phyloP scores from a whole-genome alignment of 441 rosid species.

The Hypseocharis bilobata region DNA sequence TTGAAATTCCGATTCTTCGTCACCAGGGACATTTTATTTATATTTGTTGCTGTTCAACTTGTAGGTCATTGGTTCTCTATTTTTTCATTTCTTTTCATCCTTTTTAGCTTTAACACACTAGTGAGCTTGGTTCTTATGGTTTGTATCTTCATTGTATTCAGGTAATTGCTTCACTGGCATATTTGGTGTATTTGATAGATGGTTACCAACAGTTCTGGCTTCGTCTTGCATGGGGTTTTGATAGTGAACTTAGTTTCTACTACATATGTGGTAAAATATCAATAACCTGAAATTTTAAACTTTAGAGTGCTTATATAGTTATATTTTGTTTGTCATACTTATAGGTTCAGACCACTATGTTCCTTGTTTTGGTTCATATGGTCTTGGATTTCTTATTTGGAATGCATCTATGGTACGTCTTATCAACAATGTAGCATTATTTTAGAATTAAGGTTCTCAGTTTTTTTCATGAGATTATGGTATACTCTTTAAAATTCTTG shows the following conservation, averaged over 20 bases:
- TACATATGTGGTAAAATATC: conserved; percentile 81
- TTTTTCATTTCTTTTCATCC: background rate
- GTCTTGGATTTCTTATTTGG: background rate
- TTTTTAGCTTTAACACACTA: background rate
- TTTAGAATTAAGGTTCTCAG: background rate
- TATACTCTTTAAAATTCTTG: no score
- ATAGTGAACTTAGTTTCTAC: conserved; percentile 73
- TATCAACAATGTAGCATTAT: background rate
- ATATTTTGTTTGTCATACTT: conserved; percentile 10
- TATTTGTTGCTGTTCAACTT: conserved; percentile 84
- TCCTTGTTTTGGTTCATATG: background rate
- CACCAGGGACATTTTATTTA: conserved; percentile 84
- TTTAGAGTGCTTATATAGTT: conserved; percentile 7
- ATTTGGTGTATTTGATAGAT: conserved; percentile 75
- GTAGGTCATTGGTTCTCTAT: conserved; percentile 36
- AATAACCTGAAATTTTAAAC: conserved; percentile 17
- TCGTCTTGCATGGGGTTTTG: conserved; percentile 87
- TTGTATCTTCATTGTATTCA: conserved; percentile 27
- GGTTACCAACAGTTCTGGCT: conserved; percentile 70
- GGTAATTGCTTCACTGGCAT: conserved; percentile 88
- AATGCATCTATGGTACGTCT: background rate
- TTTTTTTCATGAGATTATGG: no score
- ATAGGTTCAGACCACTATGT: background rate
- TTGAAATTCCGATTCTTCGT: conserved; percentile 95
- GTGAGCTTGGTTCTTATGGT: background rate